These are phyloP conservation scores for Filosporella fistucella DNA, from an alignment of 495 filamentous ascomycete genomes.

Conservation along the genomic window DNA sequence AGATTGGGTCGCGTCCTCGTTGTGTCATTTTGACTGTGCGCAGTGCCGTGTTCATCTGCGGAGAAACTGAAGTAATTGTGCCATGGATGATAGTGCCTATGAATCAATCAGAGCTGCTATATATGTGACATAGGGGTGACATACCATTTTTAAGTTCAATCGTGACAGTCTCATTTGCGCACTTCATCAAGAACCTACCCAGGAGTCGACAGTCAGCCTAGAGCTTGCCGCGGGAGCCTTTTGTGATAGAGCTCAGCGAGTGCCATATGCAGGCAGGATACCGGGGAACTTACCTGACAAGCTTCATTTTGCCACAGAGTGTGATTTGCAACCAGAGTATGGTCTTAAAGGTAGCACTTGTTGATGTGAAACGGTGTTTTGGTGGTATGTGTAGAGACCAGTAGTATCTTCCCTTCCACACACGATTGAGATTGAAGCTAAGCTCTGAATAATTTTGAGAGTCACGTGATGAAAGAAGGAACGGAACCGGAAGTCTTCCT, in stretches of 20 bases:
- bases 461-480: too few relatives aligned
- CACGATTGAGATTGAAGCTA: too few relatives aligned
- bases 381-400: too few relatives aligned
- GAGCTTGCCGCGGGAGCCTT: slow-evolving; percentile 20
- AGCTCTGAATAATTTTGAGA: too few relatives aligned
- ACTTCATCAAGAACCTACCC: slow-evolving; percentile 95
- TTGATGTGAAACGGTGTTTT: not conserved
- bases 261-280: slow-evolving; percentile 15
- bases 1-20: slow-evolving; percentile 76
- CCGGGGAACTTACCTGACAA: slow-evolving; percentile 75
- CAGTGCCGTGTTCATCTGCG: slow-evolving; percentile 94
- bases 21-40: slow-evolving; percentile 93
- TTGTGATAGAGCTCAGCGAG: slow-evolving; percentile 23
- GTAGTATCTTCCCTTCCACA: too few relatives aligned
- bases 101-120: slow-evolving; percentile 4
- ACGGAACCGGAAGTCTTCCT: too few relatives aligned
- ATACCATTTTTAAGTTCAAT: slow-evolving; percentile 97
- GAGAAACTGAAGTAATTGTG: slow-evolving; percentile 91
- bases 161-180: slow-evolving; percentile 93
- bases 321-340: too few relatives aligned
- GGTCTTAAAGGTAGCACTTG: not conserved
- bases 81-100: slow-evolving; percentile 90
- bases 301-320: slow-evolving; percentile 86
- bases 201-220: slow-evolving; percentile 35
- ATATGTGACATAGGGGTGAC: slow-evolving; percentile 5